Conservation (phyloP, 148 eudicot species). For the Beta vulgaris region DNA sequence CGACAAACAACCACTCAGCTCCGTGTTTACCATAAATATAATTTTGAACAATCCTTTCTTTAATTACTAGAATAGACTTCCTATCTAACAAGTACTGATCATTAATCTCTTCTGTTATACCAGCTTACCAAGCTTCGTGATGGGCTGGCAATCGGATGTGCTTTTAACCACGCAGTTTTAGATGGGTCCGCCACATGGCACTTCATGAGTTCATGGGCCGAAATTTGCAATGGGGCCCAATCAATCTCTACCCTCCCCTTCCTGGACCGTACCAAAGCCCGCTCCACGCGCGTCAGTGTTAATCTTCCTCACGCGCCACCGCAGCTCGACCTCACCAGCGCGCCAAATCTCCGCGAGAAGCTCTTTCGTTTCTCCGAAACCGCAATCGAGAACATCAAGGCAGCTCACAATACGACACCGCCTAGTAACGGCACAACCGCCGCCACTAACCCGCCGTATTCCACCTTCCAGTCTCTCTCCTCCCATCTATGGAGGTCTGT, state of each 20-base stretch:
- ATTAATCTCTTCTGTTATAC: background rate
- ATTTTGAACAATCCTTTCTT: too few species aligned
- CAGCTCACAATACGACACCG: constrained; percentile 40
- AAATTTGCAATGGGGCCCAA: constrained; percentile 54
- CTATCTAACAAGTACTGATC: background rate
- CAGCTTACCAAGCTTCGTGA: constrained; percentile 87
- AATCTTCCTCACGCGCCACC: constrained; percentile 61
- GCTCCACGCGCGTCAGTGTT: constrained; percentile 76
- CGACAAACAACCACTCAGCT: background rate
- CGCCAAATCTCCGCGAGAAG: constrained; percentile 57
- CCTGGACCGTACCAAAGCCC: constrained; percentile 80
- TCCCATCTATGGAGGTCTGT: constrained; percentile 81
- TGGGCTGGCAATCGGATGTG: constrained; percentile 81
- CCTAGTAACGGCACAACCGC: constrained; percentile 2
- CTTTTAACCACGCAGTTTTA: constrained; percentile 85
- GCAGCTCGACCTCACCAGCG: constrained; percentile 25
- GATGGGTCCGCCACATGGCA: constrained; percentile 99
- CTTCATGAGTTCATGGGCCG: constrained; percentile 95
- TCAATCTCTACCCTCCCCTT: constrained; percentile 55
- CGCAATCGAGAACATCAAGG: constrained; percentile 61
- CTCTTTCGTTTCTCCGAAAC: constrained; percentile 73
- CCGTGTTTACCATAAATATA: too few species aligned
- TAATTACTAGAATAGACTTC: too few species aligned
- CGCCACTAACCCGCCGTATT: constrained; percentile 32
- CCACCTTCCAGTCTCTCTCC: constrained; percentile 88